phyloP scores from a whole-genome alignment of 1,284 basidiomycete genomes.

The Marasmius sp. region DNA sequence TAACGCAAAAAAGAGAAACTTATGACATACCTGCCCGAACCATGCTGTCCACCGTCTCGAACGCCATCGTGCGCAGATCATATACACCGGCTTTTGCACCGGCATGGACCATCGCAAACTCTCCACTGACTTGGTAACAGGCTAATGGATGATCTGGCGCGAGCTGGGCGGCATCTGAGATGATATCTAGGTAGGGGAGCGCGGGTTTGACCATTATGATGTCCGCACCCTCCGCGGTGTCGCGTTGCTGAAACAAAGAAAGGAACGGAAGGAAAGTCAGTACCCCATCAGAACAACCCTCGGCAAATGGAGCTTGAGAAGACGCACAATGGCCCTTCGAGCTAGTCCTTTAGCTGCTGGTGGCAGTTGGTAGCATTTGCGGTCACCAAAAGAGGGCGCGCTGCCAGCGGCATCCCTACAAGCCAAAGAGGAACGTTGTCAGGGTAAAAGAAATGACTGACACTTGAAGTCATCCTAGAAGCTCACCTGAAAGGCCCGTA shows the following conservation, averaged over 20 bases:
- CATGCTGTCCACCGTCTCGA: slow-evolving; percentile 90
- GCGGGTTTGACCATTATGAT: slow-evolving; percentile 99
- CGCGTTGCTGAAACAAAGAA: slow-evolving; percentile 65
- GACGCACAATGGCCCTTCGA: slow-evolving; percentile 85
- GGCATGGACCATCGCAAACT: slow-evolving; percentile 96
- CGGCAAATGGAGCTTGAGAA: neutral
- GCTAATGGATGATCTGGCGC: slow-evolving; percentile 89
- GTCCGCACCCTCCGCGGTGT: slow-evolving; percentile 93
- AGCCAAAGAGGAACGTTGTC: slow-evolving; percentile 5
- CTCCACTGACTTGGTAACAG: slow-evolving; percentile 95
- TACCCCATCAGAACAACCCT: neutral
- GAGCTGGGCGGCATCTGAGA: slow-evolving; percentile 84
- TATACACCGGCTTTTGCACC: slow-evolving; percentile 94
- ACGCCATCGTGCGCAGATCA: slow-evolving; percentile 89
- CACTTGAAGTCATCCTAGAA: neutral
- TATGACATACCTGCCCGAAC: slow-evolving; percentile 76
- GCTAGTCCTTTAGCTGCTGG: slow-evolving; percentile 89
- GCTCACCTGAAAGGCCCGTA: slow-evolving; percentile 95
- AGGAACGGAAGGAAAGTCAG: neutral
- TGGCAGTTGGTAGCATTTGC: slow-evolving; percentile 98
- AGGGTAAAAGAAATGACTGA: neutral
- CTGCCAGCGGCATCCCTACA: slow-evolving; percentile 92
- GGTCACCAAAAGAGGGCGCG: slow-evolving; percentile 90
- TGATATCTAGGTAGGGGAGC: slow-evolving; percentile 94
- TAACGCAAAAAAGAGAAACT: neutral